Evolutionary conservation across 768 basidiomycete genomes (phyloP).

Genomic region (Tricholoma flavovirens): DNA sequence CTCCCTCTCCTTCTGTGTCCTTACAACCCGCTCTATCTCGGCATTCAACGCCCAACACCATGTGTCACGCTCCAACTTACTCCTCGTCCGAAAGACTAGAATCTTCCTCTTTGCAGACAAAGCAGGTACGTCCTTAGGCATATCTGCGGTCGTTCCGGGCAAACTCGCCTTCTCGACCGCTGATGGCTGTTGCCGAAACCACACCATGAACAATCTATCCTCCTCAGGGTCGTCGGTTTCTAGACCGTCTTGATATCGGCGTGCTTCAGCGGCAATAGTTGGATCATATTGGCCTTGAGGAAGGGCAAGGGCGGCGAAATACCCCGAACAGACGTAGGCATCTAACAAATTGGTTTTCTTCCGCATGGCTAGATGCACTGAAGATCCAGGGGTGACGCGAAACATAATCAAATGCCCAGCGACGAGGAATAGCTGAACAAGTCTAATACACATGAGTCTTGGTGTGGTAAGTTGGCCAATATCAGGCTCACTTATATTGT

Average conservation of each 20-base stretch:
- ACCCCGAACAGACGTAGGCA: conserved; percentile 84
- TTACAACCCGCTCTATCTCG: conserved; percentile 79
- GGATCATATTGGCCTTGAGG: conserved; percentile 60
- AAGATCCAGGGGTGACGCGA: conserved; percentile 51
- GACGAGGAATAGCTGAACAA: conserved; percentile 68
- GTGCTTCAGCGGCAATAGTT: conserved; percentile 45
- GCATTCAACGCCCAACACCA: conserved; percentile 94
- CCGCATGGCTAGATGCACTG: conserved; percentile 50
- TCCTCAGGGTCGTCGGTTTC: conserved; percentile 84
- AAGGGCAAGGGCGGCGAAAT: conserved; percentile 63
- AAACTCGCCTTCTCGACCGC: conserved; percentile 21
- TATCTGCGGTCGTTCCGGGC: conserved; percentile 17
- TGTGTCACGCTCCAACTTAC: conserved; percentile 82
- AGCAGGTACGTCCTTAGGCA: conserved; percentile 35
- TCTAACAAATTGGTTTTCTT: conserved; percentile 60
- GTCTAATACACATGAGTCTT: conserved; percentile 31
- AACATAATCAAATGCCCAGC: conserved; percentile 72
- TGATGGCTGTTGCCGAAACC: conserved; percentile 44
- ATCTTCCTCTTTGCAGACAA: conserved; percentile 56
- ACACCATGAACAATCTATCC: conserved; percentile 82
- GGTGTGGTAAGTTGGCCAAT: background rate
- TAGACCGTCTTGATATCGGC: conserved; percentile 86
- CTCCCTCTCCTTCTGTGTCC: conserved; percentile 60
- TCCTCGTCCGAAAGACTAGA: conserved; percentile 67
- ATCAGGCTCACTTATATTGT: conserved; percentile 64